phyloP scores from a whole-genome alignment of 2,329 filamentous ascomycete genomes.

The Immersiporthe knoxdaviesiana region DNA sequence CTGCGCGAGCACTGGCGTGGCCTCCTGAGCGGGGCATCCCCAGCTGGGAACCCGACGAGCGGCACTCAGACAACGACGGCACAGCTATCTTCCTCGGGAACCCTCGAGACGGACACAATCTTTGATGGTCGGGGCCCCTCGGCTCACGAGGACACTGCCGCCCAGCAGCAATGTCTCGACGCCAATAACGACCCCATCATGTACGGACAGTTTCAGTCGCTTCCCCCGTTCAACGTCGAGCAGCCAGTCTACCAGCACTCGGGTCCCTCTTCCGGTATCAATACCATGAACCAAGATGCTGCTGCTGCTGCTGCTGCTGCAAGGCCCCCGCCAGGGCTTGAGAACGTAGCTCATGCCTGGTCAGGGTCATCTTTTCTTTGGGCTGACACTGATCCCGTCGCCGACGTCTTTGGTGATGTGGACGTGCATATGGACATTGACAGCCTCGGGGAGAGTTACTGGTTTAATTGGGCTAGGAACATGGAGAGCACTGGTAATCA shows the following conservation, averaged over 20 bases:
- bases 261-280: background rate
- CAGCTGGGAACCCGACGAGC: background rate
- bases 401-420: constrained; percentile 34
- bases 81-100: background rate
- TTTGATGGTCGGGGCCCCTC: background rate
- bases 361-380: constrained; percentile 39
- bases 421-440: constrained; percentile 36
- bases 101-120: too few relatives aligned
- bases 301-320: background rate
- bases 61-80: background rate
- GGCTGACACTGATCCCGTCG: constrained; percentile 36
- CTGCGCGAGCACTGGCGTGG: constrained; percentile 40
- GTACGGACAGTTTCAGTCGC: background rate
- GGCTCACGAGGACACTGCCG: background rate
- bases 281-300: background rate
- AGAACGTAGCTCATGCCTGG: constrained; percentile 15
- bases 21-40: constrained; percentile 32
- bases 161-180: background rate
- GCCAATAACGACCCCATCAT: background rate
- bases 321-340: background rate
- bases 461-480: constrained; percentile 11
- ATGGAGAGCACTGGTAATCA: constrained; percentile 6
- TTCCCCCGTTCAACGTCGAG: background rate
- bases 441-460: constrained; percentile 8
- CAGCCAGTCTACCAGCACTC: background rate